Conservation (phyloP, 2,329 filamentous ascomycete species). For the Diaporthe sp. region DNA sequence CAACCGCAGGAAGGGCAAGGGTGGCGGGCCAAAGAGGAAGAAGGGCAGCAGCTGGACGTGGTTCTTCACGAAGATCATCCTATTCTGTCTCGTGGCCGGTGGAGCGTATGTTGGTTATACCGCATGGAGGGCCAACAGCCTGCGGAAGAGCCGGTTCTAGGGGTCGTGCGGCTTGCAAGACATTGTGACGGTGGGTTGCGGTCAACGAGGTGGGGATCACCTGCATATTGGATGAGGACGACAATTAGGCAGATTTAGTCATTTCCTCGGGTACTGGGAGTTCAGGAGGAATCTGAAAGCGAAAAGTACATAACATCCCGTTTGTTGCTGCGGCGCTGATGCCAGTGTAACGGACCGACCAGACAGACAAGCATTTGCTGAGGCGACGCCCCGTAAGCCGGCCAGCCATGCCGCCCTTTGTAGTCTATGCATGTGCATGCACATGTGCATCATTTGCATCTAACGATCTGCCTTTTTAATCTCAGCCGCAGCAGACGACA, state of each 20-base stretch:
- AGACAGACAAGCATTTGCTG: not conserved
- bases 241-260: slow-evolving; percentile 2
- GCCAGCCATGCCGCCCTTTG: not conserved
- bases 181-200: not conserved
- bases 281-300: slow-evolving; percentile 33
- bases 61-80: slow-evolving; percentile 84
- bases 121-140: slow-evolving; percentile 78
- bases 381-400: not conserved
- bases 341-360: not conserved
- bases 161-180: not conserved
- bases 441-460: not conserved
- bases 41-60: slow-evolving; percentile 69
- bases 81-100: slow-evolving; percentile 78
- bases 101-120: slow-evolving; percentile 91
- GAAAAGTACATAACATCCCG: slow-evolving; percentile 36
- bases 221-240: slow-evolving; percentile 19
- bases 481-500: not conserved
- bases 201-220: not conserved
- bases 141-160: slow-evolving; percentile 72
- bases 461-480: not conserved
- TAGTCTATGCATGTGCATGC: not conserved
- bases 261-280: slow-evolving; percentile 38
- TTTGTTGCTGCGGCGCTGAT: not conserved
- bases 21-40: slow-evolving; percentile 57
- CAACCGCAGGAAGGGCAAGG: slow-evolving; percentile 49